Percentiles rank a stretch among this genome's conserved stretches.
Evolutionary conservation across 139 green algal genomes (phyloP).

Genomic region (Desmodesmus armatus): DNA sequence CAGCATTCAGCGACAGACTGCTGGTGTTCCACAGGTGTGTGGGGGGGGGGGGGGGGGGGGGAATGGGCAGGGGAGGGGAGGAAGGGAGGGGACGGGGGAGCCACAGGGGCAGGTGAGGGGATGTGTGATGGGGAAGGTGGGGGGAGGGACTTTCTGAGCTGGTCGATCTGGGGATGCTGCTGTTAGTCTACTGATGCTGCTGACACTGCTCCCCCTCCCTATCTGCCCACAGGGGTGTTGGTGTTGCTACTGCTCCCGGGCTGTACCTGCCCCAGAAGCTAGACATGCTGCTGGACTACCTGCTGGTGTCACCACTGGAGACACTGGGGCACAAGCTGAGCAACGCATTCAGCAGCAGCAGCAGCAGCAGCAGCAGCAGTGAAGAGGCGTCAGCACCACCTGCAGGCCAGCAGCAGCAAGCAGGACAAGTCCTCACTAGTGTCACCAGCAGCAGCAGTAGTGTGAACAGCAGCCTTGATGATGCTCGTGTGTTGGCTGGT

Average conservation of each 20-base stretch:
- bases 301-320: background rate
- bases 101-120: no score
- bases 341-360: background rate
- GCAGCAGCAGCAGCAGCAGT: conserved; percentile 15
- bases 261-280: conserved; percentile 32
- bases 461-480: background rate
- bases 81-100: no score
- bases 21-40: conserved; percentile 37
- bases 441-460: background rate
- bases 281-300: conserved; percentile 12
- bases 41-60: no score
- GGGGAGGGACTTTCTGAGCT: no score
- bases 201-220: no score
- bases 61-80: no score
- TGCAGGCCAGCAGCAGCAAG: conserved; percentile 5
- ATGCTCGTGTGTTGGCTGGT: no score
- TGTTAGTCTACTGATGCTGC: no score
- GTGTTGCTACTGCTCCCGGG: conserved; percentile 3
- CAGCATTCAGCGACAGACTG: background rate
- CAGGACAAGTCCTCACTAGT: background rate
- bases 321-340: background rate
- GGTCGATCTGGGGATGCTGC: no score
- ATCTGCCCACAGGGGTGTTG: conserved; percentile 2
- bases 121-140: no score
- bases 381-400: background rate